Conservation (phyloP, 2,329 filamentous ascomycete genomes). For the Aspergillus texensis region DNA sequence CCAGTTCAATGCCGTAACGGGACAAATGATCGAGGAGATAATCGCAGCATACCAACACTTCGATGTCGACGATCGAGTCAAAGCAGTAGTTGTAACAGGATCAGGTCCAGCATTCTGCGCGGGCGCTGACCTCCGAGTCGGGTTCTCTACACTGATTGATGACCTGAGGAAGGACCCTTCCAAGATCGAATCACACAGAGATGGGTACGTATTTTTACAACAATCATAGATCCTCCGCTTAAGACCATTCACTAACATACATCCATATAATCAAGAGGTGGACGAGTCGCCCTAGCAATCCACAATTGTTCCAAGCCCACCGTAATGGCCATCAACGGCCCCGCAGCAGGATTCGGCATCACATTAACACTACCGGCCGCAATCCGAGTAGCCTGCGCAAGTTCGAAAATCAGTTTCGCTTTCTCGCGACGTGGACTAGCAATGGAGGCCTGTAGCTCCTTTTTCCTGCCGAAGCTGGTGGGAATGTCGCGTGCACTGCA, state of each 20-base stretch:
- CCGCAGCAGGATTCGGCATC: conserved; percentile 63
- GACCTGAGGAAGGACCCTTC: background rate
- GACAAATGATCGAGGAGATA: background rate
- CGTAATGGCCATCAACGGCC: conserved; percentile 62
- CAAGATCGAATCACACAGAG: background rate
- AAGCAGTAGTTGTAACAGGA: background rate
- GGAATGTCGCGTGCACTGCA: conserved; percentile 66
- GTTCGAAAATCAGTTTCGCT: conserved; percentile 71
- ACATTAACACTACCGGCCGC: conserved; percentile 60
- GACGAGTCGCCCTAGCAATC: conserved; percentile 58
- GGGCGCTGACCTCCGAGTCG: background rate
- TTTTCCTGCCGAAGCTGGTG: conserved; percentile 69
- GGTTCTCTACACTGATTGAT: background rate
- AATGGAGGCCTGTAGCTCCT: conserved; percentile 70
- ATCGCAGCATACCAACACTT: background rate
- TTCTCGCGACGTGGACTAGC: conserved; percentile 69
- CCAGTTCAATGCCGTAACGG: background rate
- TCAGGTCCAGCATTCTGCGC: background rate
- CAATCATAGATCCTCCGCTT: background rate
- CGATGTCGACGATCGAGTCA: background rate
- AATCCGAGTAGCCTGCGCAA: conserved; percentile 33
- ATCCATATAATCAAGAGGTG: conserved; percentile 36
- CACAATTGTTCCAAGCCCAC: conserved; percentile 62
- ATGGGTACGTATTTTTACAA: background rate
- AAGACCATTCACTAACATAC: background rate